Conservation (phyloP, 2,329 filamentous ascomycete genomes). For the Eutypa lata region DNA sequence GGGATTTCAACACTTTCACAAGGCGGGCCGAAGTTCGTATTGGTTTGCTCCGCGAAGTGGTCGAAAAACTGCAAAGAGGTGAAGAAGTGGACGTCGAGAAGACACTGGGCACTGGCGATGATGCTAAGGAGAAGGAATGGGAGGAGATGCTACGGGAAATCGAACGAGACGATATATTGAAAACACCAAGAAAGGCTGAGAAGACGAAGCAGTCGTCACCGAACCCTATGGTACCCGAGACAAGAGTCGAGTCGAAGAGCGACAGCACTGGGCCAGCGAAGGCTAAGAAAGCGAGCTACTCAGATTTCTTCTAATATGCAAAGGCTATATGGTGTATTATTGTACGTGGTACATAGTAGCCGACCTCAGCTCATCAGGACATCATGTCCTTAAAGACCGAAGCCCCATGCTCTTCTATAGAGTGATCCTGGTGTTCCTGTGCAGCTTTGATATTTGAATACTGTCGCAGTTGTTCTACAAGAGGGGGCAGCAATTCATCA, state of each 20-base stretch:
- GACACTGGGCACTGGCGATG: slow-evolving; percentile 74
- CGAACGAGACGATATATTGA: slow-evolving; percentile 58
- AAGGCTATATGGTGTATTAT: slow-evolving; percentile 16
- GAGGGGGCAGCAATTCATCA: slow-evolving; percentile 53
- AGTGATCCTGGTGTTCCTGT: slow-evolving; percentile 15
- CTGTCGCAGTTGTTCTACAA: slow-evolving; percentile 50
- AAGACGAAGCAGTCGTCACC: slow-evolving; percentile 32
- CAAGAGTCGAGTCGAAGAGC: slow-evolving; percentile 17
- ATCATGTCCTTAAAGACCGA: slow-evolving; percentile 58
- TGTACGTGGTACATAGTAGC: slow-evolving; percentile 10
- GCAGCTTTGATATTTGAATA: slow-evolving; percentile 13
- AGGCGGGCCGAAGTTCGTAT: slow-evolving; percentile 80
- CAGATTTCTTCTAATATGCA: slow-evolving; percentile 48
- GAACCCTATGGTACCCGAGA: slow-evolving; percentile 17
- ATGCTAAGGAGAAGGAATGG: slow-evolving; percentile 78
- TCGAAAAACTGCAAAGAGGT: slow-evolving; percentile 66
- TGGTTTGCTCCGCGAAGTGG: slow-evolving; percentile 68
- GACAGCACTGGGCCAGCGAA: slow-evolving; percentile 18
- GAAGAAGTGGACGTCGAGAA: slow-evolving; percentile 84
- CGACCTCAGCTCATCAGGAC: slow-evolving; percentile 36
- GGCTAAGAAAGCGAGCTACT: slow-evolving; percentile 29
- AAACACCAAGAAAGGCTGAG: slow-evolving; percentile 40
- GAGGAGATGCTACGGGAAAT: slow-evolving; percentile 72
- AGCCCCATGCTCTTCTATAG: slow-evolving; percentile 24
- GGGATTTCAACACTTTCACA: slow-evolving; percentile 68